Percentiles rank a stretch among this genome's conserved stretches.
phyloP scores from a whole-genome alignment of 805 yeast species.

The Spathaspora passalidarum region DNA sequence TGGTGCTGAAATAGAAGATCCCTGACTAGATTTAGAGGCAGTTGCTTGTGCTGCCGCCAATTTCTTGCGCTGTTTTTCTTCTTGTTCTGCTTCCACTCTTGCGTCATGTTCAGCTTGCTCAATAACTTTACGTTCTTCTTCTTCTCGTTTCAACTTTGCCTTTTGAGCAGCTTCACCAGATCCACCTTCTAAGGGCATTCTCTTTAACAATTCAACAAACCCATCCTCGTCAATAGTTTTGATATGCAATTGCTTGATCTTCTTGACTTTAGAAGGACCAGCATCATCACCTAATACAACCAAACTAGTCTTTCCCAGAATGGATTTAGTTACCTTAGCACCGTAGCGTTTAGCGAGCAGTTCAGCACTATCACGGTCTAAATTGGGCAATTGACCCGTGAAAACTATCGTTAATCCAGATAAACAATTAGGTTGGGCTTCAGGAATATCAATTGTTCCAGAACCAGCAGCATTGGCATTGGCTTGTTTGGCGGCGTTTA shows the following conservation, averaged over 20 bases:
- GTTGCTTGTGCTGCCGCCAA: not conserved
- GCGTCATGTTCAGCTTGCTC: conserved; percentile 41
- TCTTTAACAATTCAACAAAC: conserved; percentile 63
- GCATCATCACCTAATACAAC: conserved; percentile 95
- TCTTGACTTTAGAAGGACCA: conserved; percentile 89
- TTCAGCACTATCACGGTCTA: conserved; percentile 76
- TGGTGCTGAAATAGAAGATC: not conserved
- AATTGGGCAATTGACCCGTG: conserved; percentile 81
- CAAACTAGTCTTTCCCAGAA: conserved; percentile 79
- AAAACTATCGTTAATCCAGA: conserved; percentile 89
- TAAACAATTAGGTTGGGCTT: conserved; percentile 81
- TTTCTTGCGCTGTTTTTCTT: conserved; percentile 13
- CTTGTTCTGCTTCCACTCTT: conserved; percentile 46
- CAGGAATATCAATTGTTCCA: conserved; percentile 57
- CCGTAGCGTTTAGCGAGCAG: conserved; percentile 81
- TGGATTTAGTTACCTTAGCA: conserved; percentile 83
- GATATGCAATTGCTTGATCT: conserved; percentile 66
- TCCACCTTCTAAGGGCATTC: conserved; percentile 94
- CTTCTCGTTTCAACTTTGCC: conserved; percentile 65
- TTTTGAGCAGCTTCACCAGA: conserved; percentile 73
- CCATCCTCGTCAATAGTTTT: conserved; percentile 89
- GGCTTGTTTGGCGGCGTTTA: conserved; percentile 16
- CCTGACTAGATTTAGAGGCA: not conserved
- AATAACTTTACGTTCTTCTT: conserved; percentile 57
- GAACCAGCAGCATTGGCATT: conserved; percentile 19